Conservation (phyloP, 2,329 filamentous ascomycete species). For the Monilinia vaccinii-corymbosi region DNA sequence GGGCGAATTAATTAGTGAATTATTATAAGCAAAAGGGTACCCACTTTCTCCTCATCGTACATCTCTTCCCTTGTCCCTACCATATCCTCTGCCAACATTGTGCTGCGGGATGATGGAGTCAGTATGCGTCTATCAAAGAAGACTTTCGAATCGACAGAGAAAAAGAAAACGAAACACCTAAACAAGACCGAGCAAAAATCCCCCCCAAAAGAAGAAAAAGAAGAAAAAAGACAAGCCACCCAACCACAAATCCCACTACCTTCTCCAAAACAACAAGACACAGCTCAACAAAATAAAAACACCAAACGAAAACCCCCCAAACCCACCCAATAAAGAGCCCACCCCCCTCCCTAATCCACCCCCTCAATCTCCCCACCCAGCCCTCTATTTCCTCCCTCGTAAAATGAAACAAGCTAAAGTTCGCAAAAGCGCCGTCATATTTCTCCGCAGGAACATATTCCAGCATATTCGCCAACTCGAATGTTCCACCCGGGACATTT, state of each 20-base stretch:
- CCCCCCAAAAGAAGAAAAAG: too few species aligned
- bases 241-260: not conserved
- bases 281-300: too few species aligned
- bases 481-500: not conserved
- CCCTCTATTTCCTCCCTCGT: not conserved
- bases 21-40: not conserved
- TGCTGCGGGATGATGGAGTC: not conserved
- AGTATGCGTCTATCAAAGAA: not conserved
- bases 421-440: not conserved
- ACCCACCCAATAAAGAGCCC: not conserved
- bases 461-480: not conserved
- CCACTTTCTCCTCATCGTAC: not conserved
- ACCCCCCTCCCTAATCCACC: not conserved
- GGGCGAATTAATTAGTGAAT: not conserved
- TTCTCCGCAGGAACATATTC: not conserved
- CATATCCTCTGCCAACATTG: not conserved
- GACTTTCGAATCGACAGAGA: not conserved
- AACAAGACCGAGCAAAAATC: not conserved
- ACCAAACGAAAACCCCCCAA: too few species aligned
- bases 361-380: not conserved
- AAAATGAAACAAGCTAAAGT: not conserved
- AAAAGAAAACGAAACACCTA: not conserved
- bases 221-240: too few species aligned
- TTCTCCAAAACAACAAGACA: not conserved
- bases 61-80: not conserved